Base-by-base conservation (phyloP, 176 grass and related monocot genomes). In the Zoysia japonica region DNA sequence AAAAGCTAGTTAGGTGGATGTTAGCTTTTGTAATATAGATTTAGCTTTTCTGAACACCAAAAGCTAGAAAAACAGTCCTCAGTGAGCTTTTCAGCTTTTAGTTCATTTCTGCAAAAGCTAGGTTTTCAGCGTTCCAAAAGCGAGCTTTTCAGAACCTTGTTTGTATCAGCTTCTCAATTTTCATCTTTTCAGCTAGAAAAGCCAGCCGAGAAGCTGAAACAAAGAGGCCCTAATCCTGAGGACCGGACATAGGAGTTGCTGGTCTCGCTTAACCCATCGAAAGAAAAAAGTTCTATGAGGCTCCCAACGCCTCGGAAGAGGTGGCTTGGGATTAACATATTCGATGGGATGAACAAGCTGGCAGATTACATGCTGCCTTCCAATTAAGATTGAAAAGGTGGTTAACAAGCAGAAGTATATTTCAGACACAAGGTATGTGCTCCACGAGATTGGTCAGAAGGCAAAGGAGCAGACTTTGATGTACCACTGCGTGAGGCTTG, bases 381-480 rank as follows among this genome's bases (percentile, higher is more conserved):
- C 90, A 56, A 96, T 28, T 28, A 28, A 96, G 84, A 86, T 90
- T 9, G 85, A 88, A 42, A 96, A 93, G 88, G 85, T 83, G 54
- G 90, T 92, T 62, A 88, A 90, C 2, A 90, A 96, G 69, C 87
- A 96, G 74, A 88, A 72, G 56, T 96, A 96, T 55, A 90, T 96
- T 11, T 90, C 93, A 1, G 93, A 96, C 69, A 96, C 93, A 13
- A 93, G 93, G 65, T 96, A 96, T 54, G 90, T 96, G 45, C 86
- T 96, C 50, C 93, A 96, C 72, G 93, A 96, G 70, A 96, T 96
- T 60, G 90, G 90, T 70, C 90, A 92, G 68, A 90, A 96, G 47
- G 93, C 93, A 9, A 96, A 96, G 85, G 93, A 96, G 72, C 93
- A 96, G 72, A 90, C 93, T 7, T 77, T 97, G 67, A 71, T 97